Evolutionary conservation across 2,329 filamentous ascomycete genomes (phyloP).

Genomic region (Pleoardoris graminearum): DNA sequence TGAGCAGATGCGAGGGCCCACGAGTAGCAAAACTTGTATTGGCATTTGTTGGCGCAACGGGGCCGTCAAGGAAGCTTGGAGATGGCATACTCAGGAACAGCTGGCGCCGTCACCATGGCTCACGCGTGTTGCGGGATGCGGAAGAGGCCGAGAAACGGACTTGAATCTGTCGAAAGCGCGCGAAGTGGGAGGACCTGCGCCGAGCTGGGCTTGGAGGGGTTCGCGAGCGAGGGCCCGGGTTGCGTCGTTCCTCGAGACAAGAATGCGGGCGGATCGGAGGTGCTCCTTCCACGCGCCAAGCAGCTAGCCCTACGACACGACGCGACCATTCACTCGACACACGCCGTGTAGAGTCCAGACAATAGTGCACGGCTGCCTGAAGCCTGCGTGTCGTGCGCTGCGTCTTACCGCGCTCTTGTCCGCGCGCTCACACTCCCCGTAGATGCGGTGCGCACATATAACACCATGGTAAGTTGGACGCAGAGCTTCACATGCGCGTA

Average conservation of each 20-base stretch:
- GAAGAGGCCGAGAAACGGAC: constrained; percentile 4
- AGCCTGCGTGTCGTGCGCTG: background rate
- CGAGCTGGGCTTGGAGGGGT: constrained; percentile 11
- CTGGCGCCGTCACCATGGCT: constrained; percentile 49
- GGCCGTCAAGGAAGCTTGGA: constrained; percentile 2
- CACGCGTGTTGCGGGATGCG: constrained; percentile 29
- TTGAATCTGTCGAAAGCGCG: constrained; percentile 16
- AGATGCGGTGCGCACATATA: constrained; percentile 1
- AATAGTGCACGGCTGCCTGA: background rate
- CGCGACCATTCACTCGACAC: constrained; percentile 1
- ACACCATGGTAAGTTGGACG: constrained; percentile 5
- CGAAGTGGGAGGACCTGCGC: constrained; percentile 6
- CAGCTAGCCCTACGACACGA: background rate
- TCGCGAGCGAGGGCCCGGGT: constrained; percentile 8
- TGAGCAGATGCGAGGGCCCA: background rate
- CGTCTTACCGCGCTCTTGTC: background rate
- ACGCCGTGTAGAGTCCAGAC: background rate
- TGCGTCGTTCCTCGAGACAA: constrained; percentile 5
- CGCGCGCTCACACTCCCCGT: background rate
- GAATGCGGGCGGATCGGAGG: constrained; percentile 12
- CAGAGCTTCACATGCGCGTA: constrained; percentile 6
- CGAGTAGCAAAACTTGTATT: background rate
- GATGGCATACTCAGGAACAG: constrained; percentile 48
- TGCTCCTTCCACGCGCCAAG: constrained; percentile 4
- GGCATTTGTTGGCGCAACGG: background rate